Conservation (phyloP, 495 filamentous ascomycete genomes). For the Lophiostoma macrostomum region DNA sequence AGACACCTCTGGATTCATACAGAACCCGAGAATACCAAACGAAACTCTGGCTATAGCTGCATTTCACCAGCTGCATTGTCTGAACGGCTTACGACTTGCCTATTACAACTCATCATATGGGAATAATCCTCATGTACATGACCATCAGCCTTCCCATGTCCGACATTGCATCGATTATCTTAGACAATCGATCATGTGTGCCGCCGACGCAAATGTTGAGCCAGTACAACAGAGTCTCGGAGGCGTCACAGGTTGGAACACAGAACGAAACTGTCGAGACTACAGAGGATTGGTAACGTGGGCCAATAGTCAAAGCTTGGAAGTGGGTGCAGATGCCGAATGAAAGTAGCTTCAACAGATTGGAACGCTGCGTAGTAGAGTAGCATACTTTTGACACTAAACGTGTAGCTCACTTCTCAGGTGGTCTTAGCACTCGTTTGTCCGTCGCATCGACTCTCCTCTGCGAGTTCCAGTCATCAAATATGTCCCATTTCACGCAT, state of each 20-base stretch:
- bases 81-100: slow-evolving; percentile 22
- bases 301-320: slow-evolving; percentile 10
- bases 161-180: slow-evolving; percentile 35
- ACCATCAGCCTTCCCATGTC: slow-evolving; percentile 16
- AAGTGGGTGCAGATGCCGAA: too few relatives aligned
- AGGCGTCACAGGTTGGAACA: slow-evolving; percentile 29
- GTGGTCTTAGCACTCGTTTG: too few relatives aligned
- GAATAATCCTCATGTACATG: too few relatives aligned
- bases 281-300: slow-evolving; percentile 2
- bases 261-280: slow-evolving; percentile 22
- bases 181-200: slow-evolving; percentile 34
- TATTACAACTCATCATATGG: too few relatives aligned
- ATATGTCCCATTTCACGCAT: slow-evolving; percentile 6
- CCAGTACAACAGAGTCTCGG: slow-evolving; percentile 9
- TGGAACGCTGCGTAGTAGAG: too few relatives aligned
- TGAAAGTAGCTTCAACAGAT: too few relatives aligned
- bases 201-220: slow-evolving; percentile 32
- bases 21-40: slow-evolving; percentile 7
- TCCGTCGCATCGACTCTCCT: slow-evolving; percentile 5
- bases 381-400: too few relatives aligned
- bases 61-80: slow-evolving; percentile 34
- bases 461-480: slow-evolving; percentile 1
- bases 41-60: slow-evolving; percentile 6
- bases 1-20: slow-evolving; percentile 13
- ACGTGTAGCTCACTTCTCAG: too few relatives aligned